A percentile compares a stretch with the other conserved stretches of the same genome.
phyloP scores from a whole-genome alignment of 371 early-diverging fungal species.

The Mucor velutinosus region DNA sequence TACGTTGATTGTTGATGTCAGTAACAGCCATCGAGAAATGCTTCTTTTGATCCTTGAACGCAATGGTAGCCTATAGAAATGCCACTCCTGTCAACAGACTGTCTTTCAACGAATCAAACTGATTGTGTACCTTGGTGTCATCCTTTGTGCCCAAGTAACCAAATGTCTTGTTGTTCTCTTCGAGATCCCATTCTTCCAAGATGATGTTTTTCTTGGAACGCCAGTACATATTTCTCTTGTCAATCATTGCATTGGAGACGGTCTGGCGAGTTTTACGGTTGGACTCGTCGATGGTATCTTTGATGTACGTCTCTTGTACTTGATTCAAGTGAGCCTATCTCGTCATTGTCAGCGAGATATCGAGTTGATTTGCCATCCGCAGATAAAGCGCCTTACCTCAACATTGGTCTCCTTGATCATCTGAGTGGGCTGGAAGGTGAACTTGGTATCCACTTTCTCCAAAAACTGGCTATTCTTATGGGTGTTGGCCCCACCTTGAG shows the following conservation, averaged over 20 bases:
- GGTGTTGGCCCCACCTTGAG: constrained; percentile 77
- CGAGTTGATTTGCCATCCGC: not conserved
- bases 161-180: constrained; percentile 19
- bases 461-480: constrained; percentile 59
- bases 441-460: constrained; percentile 60
- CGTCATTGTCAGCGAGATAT: not conserved
- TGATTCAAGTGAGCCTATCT: constrained; percentile 63
- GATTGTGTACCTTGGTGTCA: not conserved
- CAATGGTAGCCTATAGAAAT: not conserved
- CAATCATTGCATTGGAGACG: constrained; percentile 54
- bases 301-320: constrained; percentile 73
- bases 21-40: constrained; percentile 1
- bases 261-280: constrained; percentile 53
- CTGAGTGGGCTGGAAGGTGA: constrained; percentile 70
- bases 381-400: constrained; percentile 47
- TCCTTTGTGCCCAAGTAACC: not conserved
- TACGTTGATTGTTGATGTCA: constrained; percentile 9
- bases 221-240: constrained; percentile 66
- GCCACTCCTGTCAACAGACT: not conserved
- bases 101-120: not conserved
- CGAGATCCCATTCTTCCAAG: constrained; percentile 72
- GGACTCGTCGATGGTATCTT: constrained; percentile 71
- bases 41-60: not conserved
- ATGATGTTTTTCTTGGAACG: constrained; percentile 65
- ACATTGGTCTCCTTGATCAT: constrained; percentile 76